Evolutionary conservation across 2,329 filamentous ascomycete species (phyloP), one percentile per base, ranked within the genome.

Genomic region (Bipolaris sorokiniana): DNA sequence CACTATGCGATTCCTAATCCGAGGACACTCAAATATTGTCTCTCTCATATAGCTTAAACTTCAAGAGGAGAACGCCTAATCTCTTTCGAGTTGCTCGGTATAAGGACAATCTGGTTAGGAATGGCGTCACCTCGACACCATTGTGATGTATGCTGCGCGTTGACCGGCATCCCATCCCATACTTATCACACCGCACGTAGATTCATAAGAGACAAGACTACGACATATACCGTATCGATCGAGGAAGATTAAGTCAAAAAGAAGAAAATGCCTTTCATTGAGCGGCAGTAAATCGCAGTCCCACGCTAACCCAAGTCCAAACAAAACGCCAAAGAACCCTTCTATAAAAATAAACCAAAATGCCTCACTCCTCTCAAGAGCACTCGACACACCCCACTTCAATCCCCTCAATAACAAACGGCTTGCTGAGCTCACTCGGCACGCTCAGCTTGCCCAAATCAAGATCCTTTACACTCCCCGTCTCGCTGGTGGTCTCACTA

Each of bases 381-480:
- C 52, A 59, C 26, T 40, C 53, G 1, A 49, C 31, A 31, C 53
- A 62, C 10, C 23, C 22, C 11, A 60, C 42, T 51, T 65, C 61
- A 28, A 65, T 53, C 1, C 61, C 63, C 51, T 65, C 61, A 10
- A 64, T 54, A 15, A 64, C 56, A 22, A 60, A 40, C 7, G 63
- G 61, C 58, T 64, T 65, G 7, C 42, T 64, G 20, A 60, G 58
- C 34, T 62, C 58, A 55, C 59, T 65, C 6, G 59, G 57, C 28
- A 64, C 59, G 26, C 20, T 41, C 10, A 34, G 9, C 47, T 52
- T 58, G 0, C 42, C 26, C 48, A 49, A 26, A 7, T 51, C 56
- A 5, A 59, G 22, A 40, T 48, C 58, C 46, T 59, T 61, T 5
- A 58, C 42, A 42, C 55, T 63, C 23, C 56, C 58, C 42, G 47